Conservation (phyloP, 352 stramenopile genomes). For the Aphanomyces invadans region DNA sequence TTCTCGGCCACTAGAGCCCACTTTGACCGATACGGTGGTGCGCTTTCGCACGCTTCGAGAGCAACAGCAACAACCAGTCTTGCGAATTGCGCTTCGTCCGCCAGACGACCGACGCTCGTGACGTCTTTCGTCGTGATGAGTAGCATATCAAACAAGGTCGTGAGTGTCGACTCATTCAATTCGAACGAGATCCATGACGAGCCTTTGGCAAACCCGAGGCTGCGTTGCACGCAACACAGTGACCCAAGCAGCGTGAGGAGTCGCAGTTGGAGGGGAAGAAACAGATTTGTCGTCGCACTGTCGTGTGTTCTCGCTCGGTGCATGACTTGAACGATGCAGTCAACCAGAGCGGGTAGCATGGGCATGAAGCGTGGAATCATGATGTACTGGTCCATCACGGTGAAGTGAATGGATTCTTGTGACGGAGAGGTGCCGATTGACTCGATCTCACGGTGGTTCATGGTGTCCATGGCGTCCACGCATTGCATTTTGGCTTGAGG, state of each 20-base stretch:
- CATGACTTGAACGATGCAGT: constrained; percentile 3
- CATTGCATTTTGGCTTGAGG: neutral
- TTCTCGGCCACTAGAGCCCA: constrained; percentile 17
- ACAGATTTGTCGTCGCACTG: neutral
- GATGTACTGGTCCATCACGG: neutral
- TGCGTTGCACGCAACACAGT: constrained; percentile 10
- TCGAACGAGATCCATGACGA: neutral
- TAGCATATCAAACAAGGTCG: constrained; percentile 18
- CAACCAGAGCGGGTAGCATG: neutral
- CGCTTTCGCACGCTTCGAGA: constrained; percentile 15
- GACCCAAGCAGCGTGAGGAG: constrained; percentile 6
- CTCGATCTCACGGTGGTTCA: constrained; percentile 5
- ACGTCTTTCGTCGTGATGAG: neutral
- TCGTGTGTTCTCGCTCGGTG: neutral
- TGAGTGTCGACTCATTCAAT: neutral
- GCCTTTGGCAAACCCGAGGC: neutral
- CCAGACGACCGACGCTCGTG: neutral
- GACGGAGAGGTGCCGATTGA: too few relatives aligned
- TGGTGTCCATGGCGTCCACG: neutral
- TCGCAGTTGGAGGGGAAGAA: constrained; percentile 5
- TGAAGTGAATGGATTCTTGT: neutral
- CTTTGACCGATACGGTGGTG: neutral
- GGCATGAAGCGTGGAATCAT: neutral
- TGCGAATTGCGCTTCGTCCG: constrained; percentile 5
- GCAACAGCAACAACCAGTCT: constrained; percentile 10